A percentile compares a stretch with the other conserved stretches of the same genome.
Evolutionary conservation across 2,329 filamentous ascomycete species (phyloP).

Genomic region (Cladophialophora exuberans): DNA sequence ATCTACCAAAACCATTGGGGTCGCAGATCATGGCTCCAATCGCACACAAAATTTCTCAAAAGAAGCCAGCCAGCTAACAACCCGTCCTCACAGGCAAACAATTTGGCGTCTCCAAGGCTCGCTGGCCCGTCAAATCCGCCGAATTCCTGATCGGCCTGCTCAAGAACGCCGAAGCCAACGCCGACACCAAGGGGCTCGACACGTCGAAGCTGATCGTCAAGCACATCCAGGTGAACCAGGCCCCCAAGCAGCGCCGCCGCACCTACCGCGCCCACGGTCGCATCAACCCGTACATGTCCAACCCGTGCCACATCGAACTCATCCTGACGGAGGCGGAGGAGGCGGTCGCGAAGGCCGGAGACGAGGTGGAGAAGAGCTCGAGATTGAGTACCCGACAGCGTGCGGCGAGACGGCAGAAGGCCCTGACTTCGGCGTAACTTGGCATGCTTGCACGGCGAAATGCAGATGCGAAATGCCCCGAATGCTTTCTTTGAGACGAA

Average conservation of each 20-base stretch:
- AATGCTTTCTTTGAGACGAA: conserved; percentile 2
- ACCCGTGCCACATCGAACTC: conserved; percentile 99
- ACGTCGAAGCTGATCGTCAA: conserved; percentile 97
- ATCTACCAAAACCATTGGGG: too few relatives aligned
- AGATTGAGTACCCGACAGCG: conserved; percentile 92
- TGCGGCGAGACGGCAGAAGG: conserved; percentile 66
- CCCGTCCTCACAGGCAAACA: conserved; percentile 83
- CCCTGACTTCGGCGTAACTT: conserved; percentile 57
- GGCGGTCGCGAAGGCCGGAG: conserved; percentile 85
- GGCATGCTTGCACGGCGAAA: not conserved
- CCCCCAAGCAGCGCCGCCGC: conserved; percentile 97
- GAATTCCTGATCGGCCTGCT: conserved; percentile 97
- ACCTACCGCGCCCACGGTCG: conserved; percentile 99
- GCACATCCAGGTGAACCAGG: conserved; percentile 99
- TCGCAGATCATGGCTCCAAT: too few relatives aligned
- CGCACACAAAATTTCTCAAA: too few relatives aligned
- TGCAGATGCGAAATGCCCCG: not conserved
- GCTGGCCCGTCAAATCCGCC: conserved; percentile 99
- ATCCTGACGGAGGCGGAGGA: conserved; percentile 98
- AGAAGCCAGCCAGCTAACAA: too few relatives aligned
- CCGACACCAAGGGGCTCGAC: conserved; percentile 95
- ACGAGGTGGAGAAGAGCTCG: conserved; percentile 59
- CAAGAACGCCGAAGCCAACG: conserved; percentile 96
- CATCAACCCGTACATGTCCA: conserved; percentile 99
- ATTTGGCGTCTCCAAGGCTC: conserved; percentile 96